Base-by-base conservation (phyloP, 1,284 basidiomycete species). In the Ceratobasidium sp. region DNA sequence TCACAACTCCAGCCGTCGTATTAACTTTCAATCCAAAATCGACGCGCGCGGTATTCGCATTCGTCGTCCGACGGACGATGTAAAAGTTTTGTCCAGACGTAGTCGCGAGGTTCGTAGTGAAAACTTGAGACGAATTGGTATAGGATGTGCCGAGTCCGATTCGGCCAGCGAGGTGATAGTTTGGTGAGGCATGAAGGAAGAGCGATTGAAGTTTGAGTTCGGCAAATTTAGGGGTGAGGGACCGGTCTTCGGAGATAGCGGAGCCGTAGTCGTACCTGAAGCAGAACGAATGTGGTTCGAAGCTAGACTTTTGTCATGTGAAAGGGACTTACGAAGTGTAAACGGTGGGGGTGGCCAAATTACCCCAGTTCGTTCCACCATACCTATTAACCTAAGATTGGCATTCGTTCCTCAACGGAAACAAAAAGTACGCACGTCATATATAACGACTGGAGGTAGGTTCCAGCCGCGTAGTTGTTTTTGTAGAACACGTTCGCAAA, bases 331-430 rank as follows among this genome's bases (percentile, higher is more conserved):
- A 88, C 77, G 85, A 87, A 0, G 87, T 86, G 80, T 86, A 87
- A 15, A 87, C 86, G 0, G 85, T 85, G 66, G 85, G 73, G 81
- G 86, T 79, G 81, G 85, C 85, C 82, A 85, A 79, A 61, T 88
- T 87, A 1, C 87, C 87, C 87, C 87, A 88, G 74, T 87, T 87
- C 3, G 87, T 88, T 0, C 87, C 87, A 17, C 87, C 87, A 66
- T 86, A 87, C 10, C 84, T 85, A 85, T 62, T 61, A 17, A 17
- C 44, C 26, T 4, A 7, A 20, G 12, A 68, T 23, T 26, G 38
- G 23, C n/a, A 57, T 3, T 26, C n/a, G 15, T 5, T 26, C n/a
- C n/a, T 57, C 13, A 3, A 12, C n/a, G 13, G 12, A 23, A 23
- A 57, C n/a, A 86, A 26, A 5, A 13, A 6, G n/a, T 50, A 62